phyloP scores from a whole-genome alignment of 805 yeast species.

The Saccharomyces kudriavzevii region DNA sequence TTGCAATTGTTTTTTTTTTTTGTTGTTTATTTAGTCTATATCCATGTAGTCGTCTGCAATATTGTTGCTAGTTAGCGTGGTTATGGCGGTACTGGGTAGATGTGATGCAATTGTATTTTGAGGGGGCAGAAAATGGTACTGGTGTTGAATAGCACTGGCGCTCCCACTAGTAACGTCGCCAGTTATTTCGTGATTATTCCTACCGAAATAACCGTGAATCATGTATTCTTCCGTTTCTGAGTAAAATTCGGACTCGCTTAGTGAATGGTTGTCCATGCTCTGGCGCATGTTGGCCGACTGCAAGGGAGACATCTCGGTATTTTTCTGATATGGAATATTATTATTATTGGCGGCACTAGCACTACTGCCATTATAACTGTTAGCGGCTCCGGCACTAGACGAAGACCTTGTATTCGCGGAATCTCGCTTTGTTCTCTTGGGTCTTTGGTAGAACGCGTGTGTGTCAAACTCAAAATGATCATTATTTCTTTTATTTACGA shows the following conservation, averaged over 20 bases:
- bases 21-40: background rate
- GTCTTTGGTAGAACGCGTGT: background rate
- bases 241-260: conserved; percentile 3
- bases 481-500: background rate
- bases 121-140: background rate
- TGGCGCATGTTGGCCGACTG: background rate
- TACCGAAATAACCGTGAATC: conserved; percentile 16
- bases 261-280: background rate
- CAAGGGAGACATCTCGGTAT: background rate
- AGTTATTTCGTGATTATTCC: background rate
- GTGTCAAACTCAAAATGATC: background rate
- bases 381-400: background rate
- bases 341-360: background rate
- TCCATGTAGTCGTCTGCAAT: background rate
- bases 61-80: background rate
- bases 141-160: background rate
- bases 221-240: conserved; percentile 26
- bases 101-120: background rate
- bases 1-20: background rate
- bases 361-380: background rate
- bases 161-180: background rate
- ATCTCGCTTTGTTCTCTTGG: background rate
- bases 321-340: background rate
- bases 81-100: background rate
- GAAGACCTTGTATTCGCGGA: background rate